Evolutionary conservation across 2,329 filamentous ascomycete genomes (phyloP), one percentile per base, ranked within the genome.

Genomic region (Trichoderma sp.): DNA sequence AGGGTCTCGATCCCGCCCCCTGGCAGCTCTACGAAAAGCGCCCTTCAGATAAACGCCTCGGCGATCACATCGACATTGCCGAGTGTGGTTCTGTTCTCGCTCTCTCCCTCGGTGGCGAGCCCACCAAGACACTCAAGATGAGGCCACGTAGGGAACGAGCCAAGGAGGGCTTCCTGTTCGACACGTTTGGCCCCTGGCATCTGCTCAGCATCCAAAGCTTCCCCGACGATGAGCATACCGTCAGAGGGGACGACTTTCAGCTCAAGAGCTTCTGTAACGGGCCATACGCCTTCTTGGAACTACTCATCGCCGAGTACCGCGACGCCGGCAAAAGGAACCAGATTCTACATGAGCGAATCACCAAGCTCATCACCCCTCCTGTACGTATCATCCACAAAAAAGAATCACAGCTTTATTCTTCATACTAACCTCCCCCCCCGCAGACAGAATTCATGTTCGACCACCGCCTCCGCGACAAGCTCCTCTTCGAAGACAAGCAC

Each of bases 181-280:
- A 88, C 71, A 84, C 85, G 0, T 89, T 87, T 77, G 83, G 83
- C 0, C 83, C 87, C 0, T 90, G 86, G 83, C 86, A 89, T 66
- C 81, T 89, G 1, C 77, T 89, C 19, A 85, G 81, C 63, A 81
- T 89, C 17, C 86, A 87, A 71, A 86, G 82, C 66, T 88, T 86
- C 70, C 85, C 86, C 0, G 87, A 90, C 70, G 84, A 87, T 76
- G 82, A 84, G 59, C 84, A 83, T 67, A 85, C 81, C 1, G 82
- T 86, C 22, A 83, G 88, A 42, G 82, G 80, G 2, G 85, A 88
- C 57, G 85, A 88, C 61, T 79, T 82, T 5, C 83, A 77, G 19
- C 75, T 80, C 1, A 84, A 86, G 70, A 82, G 83, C 58, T 88
- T 87, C 69, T 80, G 85, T 59, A 89, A 87, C 63, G 88, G 88